Evolutionary conservation across 2,329 filamentous ascomycete genomes (phyloP).

Genomic region (Boeremia exigua): DNA sequence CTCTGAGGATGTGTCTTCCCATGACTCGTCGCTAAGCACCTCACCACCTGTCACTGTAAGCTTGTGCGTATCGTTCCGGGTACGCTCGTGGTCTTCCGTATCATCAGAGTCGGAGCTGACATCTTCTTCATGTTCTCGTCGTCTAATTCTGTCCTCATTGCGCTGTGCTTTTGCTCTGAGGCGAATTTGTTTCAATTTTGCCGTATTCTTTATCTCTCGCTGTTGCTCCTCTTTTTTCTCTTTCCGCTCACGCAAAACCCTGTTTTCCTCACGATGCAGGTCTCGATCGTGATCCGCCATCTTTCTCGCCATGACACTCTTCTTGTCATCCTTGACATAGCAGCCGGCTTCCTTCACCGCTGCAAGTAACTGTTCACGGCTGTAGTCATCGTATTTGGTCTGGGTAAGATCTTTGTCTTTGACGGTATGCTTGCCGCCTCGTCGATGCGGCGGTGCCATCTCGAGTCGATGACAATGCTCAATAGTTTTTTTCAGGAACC

Average conservation of each 20-base stretch:
- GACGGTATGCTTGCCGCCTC: conserved; percentile 41
- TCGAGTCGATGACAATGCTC: neutral
- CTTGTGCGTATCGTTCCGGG: conserved; percentile 1
- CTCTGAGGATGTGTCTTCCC: conserved; percentile 28
- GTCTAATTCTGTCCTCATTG: conserved; percentile 15
- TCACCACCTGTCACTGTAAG: conserved; percentile 16
- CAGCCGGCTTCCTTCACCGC: conserved; percentile 27
- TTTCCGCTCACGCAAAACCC: conserved; percentile 17
- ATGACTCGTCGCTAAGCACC: conserved; percentile 27
- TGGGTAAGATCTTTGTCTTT: conserved; percentile 34
- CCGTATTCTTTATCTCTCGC: conserved; percentile 7
- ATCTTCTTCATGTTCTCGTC: conserved; percentile 20
- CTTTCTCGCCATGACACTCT: conserved; percentile 33
- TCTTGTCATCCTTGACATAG: conserved; percentile 41
- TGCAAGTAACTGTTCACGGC: conserved; percentile 29
- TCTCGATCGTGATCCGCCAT: conserved; percentile 21
- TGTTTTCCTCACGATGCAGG: conserved; percentile 3
- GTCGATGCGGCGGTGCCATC: conserved; percentile 26
- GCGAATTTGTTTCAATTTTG: conserved; percentile 7
- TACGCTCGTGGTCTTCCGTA: conserved; percentile 6
- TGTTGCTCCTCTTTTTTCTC: conserved; percentile 16
- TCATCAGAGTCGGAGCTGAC: conserved; percentile 24
- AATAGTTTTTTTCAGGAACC: no score
- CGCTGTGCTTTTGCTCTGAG: conserved; percentile 11
- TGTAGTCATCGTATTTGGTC: conserved; percentile 39